phyloP scores from a whole-genome alignment of 176 grass and related monocot species.

The Melocanna baccifera region DNA sequence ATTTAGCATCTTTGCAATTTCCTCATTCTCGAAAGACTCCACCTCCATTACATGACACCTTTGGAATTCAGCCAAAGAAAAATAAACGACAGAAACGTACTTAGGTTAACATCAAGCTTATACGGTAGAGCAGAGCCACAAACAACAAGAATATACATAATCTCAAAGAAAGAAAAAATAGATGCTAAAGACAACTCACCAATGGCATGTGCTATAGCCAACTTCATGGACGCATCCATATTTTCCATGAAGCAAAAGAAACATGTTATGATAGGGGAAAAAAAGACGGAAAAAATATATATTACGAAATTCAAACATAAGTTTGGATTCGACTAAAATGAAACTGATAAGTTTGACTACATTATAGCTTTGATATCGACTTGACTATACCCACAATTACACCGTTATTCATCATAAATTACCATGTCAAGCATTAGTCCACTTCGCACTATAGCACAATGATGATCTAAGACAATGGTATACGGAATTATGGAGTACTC shows the following conservation, averaged over 20 bases:
- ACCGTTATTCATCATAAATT: background rate
- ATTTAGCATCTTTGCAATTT: conserved; percentile 83
- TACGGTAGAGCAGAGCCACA: background rate
- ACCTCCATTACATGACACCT: conserved; percentile 99
- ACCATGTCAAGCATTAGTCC: too few relatives aligned
- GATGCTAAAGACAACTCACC: conserved; percentile 41
- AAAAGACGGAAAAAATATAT: background rate
- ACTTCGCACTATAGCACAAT: too few relatives aligned
- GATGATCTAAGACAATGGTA: background rate
- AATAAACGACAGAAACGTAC: background rate
- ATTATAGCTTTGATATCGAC: background rate
- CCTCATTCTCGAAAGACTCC: conserved; percentile 91
- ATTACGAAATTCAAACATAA: background rate
- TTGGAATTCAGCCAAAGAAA: conserved; percentile 7
- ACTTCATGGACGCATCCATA: conserved; percentile 46
- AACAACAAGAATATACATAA: background rate
- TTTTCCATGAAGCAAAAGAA: conserved; percentile 16
- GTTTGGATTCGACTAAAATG: background rate
- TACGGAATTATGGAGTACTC: background rate
- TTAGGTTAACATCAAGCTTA: background rate
- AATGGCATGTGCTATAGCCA: conserved; percentile 98
- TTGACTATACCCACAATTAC: background rate
- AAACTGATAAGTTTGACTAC: background rate
- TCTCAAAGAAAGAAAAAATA: background rate
- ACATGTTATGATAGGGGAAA: background rate